Percentiles rank a stretch among this genome's conserved stretches.
Conservation (phyloP, 164 flowering plant genomes). For the Warburgia ugandensis region DNA sequence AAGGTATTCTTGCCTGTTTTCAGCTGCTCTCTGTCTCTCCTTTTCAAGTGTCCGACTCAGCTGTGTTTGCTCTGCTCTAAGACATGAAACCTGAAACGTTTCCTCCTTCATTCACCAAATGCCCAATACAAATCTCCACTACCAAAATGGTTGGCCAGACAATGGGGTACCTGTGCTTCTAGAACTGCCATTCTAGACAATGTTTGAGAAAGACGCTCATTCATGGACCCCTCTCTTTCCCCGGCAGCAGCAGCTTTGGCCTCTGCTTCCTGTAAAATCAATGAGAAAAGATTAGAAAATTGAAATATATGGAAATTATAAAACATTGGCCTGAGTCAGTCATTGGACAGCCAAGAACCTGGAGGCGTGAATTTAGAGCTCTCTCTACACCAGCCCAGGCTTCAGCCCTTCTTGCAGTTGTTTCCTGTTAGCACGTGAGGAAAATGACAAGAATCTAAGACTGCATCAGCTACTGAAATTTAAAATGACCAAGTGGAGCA, state of each 20-base stretch:
- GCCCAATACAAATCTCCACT: not conserved
- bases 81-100: slow-evolving; percentile 79
- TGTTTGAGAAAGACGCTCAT: slow-evolving; percentile 93
- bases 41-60: slow-evolving; percentile 82
- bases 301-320: not conserved
- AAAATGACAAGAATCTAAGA: slow-evolving; percentile 2
- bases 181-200: slow-evolving; percentile 94
- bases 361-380: slow-evolving; percentile 78
- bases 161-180: slow-evolving; percentile 83
- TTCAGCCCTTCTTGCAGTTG: slow-evolving; percentile 76
- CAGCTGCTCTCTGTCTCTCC: slow-evolving; percentile 97
- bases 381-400: slow-evolving; percentile 99
- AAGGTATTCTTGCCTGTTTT: slow-evolving; percentile 90
- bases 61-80: slow-evolving; percentile 93
- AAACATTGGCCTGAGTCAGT: slow-evolving; percentile 8
- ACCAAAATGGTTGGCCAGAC: not conserved
- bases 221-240: slow-evolving; percentile 84
- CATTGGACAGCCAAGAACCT: slow-evolving; percentile 37
- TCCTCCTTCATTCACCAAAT: slow-evolving; percentile 17
- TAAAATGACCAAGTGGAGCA: too few species aligned
- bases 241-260: slow-evolving; percentile 89
- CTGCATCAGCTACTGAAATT: slow-evolving; percentile 2
- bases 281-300: slow-evolving; percentile 1
- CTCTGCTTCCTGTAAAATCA: slow-evolving; percentile 80
- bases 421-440: slow-evolving; percentile 55